Evolutionary conservation across 78 protist genomes (phyloP).

Genomic region (Creolimax fragrantissima): DNA sequence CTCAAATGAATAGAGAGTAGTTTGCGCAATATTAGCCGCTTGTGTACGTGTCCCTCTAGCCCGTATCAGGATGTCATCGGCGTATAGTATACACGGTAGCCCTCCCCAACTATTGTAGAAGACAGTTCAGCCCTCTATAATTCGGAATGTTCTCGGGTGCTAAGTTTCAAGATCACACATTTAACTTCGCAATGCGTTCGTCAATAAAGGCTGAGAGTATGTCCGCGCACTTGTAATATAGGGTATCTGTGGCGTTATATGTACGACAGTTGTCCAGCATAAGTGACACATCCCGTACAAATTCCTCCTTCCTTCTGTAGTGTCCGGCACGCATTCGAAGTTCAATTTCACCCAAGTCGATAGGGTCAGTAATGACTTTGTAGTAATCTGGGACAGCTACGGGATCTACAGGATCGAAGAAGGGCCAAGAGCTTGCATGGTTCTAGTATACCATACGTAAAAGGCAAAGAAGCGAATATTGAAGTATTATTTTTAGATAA

Average conservation of each 20-base stretch:
- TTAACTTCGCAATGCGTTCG: neutral
- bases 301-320: neutral
- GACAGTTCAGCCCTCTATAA: too few species aligned
- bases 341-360: neutral
- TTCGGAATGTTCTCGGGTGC: too few species aligned
- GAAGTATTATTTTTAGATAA: neutral
- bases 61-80: too few species aligned
- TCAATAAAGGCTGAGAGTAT: neutral
- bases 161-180: neutral
- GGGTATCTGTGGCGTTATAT: neutral
- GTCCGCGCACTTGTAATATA: neutral
- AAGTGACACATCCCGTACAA: neutral
- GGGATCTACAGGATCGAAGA: constrained; percentile 6
- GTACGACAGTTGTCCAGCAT: constrained; percentile 1
- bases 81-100: too few species aligned
- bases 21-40: too few species aligned
- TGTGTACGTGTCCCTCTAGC: too few species aligned
- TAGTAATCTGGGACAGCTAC: neutral
- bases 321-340: neutral
- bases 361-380: neutral
- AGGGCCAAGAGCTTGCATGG: constrained; percentile 12
- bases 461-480: too few species aligned
- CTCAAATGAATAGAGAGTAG: too few species aligned
- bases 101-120: too few species aligned
- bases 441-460: neutral